Evolutionary conservation across 208 protist genomes (phyloP).

Genomic region (Tritrichomonas foetus): DNA sequence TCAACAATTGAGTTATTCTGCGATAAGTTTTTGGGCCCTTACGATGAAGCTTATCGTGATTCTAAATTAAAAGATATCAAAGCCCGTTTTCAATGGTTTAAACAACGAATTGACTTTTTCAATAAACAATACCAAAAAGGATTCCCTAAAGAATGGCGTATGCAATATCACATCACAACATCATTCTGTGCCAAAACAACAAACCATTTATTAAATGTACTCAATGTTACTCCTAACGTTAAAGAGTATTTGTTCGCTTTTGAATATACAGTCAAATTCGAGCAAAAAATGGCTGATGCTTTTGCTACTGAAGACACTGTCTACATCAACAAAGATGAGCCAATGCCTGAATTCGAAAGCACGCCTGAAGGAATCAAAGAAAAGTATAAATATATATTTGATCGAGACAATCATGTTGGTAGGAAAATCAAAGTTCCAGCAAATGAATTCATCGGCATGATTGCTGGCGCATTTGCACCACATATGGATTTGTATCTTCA

Average conservation of each 20-base stretch:
- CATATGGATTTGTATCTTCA: neutral
- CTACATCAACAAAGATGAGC: neutral
- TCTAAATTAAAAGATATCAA: neutral
- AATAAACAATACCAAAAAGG: neutral
- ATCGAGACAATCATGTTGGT: neutral
- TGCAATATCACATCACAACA: slow-evolving; percentile 1
- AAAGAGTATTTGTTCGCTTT: slow-evolving; percentile 27
- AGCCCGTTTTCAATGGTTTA: neutral
- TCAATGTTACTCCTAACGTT: neutral
- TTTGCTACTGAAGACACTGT: neutral
- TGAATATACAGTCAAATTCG: slow-evolving; percentile 23
- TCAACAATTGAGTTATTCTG: neutral
- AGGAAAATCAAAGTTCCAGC: neutral
- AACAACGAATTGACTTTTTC: neutral
- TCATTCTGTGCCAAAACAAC: neutral
- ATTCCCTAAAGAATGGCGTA: neutral
- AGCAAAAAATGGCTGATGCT: neutral
- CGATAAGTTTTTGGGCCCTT: neutral
- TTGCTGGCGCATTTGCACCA: neutral
- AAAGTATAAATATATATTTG: neutral
- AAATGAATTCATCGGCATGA: neutral
- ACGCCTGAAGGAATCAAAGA: neutral
- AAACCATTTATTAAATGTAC: neutral
- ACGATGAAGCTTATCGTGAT: neutral
- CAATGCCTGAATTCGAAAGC: neutral